Percentiles rank a stretch among this genome's conserved stretches.
Conservation (phyloP, 202 grass and related monocot species). For the Elaeis oleifera region DNA sequence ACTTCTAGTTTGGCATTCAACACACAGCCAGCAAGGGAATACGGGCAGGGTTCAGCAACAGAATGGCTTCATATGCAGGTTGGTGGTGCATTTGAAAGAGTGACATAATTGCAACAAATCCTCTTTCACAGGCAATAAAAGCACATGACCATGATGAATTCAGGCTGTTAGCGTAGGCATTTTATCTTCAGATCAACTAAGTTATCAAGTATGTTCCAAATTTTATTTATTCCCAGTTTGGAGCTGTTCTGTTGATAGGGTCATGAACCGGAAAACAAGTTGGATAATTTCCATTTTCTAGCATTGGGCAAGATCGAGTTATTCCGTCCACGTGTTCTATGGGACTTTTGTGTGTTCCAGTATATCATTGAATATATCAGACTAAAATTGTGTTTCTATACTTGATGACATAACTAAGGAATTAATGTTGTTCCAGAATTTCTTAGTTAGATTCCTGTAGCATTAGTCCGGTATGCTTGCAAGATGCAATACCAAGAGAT, state of each 20-base stretch:
- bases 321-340: too few species aligned
- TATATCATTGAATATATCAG: too few species aligned
- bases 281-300: too few species aligned
- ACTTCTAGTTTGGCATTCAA: conserved; percentile 52
- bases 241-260: conserved; percentile 23
- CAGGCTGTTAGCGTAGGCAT: conserved; percentile 11
- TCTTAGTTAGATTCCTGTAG: too few species aligned
- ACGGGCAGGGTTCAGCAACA: conserved; percentile 44
- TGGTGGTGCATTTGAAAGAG: conserved; percentile 72
- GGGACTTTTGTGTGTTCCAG: too few species aligned
- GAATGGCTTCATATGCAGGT: conserved; percentile 99
- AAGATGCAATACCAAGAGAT: too few species aligned
- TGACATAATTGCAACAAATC: conserved; percentile 40
- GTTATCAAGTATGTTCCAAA: conserved; percentile 33
- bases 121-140: neutral
- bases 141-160: conserved; percentile 22
- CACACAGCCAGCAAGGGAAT: conserved; percentile 57
- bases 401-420: too few species aligned
- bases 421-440: too few species aligned
- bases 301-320: too few species aligned
- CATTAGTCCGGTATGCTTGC: too few species aligned
- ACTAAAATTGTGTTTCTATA: too few species aligned
- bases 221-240: conserved; percentile 34
- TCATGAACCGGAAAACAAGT: neutral
- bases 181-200: conserved; percentile 27